These are phyloP conservation scores for Cyclotella baltica DNA, from an alignment of 108 stramenopile species.

Conservation along the genomic window DNA sequence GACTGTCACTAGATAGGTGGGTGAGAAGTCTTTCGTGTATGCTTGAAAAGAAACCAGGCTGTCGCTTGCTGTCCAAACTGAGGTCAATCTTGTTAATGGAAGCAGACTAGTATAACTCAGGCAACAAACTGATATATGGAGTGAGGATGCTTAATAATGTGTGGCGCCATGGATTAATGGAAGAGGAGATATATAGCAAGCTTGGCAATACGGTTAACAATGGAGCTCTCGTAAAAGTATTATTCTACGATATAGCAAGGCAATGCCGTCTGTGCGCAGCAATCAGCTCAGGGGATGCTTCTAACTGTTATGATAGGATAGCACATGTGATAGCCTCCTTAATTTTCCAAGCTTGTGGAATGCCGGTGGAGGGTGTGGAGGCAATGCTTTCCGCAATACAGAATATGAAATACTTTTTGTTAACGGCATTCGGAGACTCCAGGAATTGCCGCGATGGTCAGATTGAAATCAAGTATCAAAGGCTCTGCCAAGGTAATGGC, in stretches of 20 bases:
- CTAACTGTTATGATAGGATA: slow-evolving; percentile 26
- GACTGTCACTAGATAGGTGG: slow-evolving; percentile 9
- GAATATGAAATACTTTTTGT: slow-evolving; percentile 22
- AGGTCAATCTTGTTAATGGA: slow-evolving; percentile 30
- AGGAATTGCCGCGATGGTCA: not conserved
- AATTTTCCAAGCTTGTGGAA: slow-evolving; percentile 18
- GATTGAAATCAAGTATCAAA: slow-evolving; percentile 17
- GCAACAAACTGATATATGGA: slow-evolving; percentile 15
- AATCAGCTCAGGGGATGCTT: slow-evolving; percentile 10
- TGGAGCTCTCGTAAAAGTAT: slow-evolving; percentile 4
- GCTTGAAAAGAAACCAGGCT: slow-evolving; percentile 10
- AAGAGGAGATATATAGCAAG: slow-evolving; percentile 31
- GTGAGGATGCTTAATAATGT: slow-evolving; percentile 23
- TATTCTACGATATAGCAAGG: slow-evolving; percentile 3
- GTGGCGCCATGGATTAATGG: slow-evolving; percentile 1
- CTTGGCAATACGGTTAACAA: slow-evolving; percentile 8
- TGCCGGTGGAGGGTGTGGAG: not conserved
- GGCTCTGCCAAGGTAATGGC: slow-evolving; percentile 18
- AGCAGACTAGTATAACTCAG: slow-evolving; percentile 26
- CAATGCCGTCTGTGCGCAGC: slow-evolving; percentile 6
- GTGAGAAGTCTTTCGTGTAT: slow-evolving; percentile 8
- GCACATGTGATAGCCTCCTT: slow-evolving; percentile 15
- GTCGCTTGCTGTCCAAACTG: slow-evolving; percentile 7
- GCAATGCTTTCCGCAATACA: slow-evolving; percentile 12
- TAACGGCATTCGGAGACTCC: slow-evolving; percentile 13